Conservation (phyloP, 257 asterid genomes). For the Rauvolfia tetraphylla region DNA sequence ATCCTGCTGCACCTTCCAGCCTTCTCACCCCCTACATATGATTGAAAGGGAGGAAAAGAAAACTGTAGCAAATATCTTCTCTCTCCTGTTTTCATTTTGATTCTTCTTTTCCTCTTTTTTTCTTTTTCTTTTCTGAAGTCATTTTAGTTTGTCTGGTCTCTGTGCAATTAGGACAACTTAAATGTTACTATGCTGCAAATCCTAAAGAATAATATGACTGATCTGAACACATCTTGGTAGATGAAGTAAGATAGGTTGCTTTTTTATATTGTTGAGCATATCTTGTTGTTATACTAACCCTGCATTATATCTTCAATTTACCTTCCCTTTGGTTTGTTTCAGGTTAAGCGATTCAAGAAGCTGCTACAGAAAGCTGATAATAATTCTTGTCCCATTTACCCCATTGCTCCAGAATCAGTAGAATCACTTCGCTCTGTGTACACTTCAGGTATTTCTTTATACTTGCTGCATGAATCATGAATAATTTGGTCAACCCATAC, state of each 20-base stretch:
- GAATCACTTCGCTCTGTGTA: conserved; percentile 52
- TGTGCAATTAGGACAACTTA: not conserved
- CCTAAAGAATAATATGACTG: not conserved
- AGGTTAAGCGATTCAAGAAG: conserved; percentile 62
- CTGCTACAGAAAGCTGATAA: conserved; percentile 62
- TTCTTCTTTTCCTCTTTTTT: too few species aligned
- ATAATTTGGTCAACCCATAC: not conserved
- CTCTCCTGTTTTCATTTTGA: not conserved
- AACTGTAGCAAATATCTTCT: not conserved
- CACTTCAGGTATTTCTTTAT: conserved; percentile 39
- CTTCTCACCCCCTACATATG: not conserved
- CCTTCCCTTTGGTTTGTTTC: conserved; percentile 23
- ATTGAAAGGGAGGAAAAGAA: not conserved
- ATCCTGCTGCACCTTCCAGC: too few species aligned
- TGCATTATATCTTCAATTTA: conserved; percentile 5
- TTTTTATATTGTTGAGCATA: not conserved
- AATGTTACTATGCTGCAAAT: not conserved
- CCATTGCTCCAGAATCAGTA: conserved; percentile 53
- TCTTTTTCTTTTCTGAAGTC: not conserved
- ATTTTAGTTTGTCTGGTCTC: not conserved
- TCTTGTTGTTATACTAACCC: not conserved
- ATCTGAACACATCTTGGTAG: not conserved
- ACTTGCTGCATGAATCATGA: not conserved
- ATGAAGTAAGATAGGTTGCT: not conserved
- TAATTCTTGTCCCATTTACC: conserved; percentile 54